phyloP scores from a whole-genome alignment of 2,329 filamentous ascomycete species.

The Beauveria varroae region DNA sequence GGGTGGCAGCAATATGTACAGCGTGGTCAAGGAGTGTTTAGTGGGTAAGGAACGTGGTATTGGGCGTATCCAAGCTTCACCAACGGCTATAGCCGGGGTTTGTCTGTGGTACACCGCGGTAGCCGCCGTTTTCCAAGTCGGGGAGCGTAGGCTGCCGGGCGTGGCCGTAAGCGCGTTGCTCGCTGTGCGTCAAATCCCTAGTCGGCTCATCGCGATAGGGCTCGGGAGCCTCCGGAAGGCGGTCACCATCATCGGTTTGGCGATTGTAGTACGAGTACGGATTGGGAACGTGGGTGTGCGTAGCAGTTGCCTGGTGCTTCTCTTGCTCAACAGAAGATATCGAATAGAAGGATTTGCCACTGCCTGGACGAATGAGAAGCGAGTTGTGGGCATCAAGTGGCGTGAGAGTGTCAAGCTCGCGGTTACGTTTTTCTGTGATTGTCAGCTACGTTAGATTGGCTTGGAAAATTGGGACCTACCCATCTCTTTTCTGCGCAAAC shows the following conservation, averaged over 20 bases:
- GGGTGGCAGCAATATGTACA: conserved; percentile 1
- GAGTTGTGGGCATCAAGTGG: conserved; percentile 83
- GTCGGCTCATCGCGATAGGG: conserved; percentile 2
- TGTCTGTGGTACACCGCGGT: neutral
- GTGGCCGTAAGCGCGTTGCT: neutral
- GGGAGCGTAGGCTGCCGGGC: neutral
- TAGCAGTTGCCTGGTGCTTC: conserved; percentile 21
- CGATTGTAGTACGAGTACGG: conserved; percentile 17
- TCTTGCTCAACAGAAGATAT: conserved; percentile 31
- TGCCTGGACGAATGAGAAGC: conserved; percentile 52
- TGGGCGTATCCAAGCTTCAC: neutral
- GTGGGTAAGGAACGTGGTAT: neutral
- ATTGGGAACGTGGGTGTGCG: conserved; percentile 27
- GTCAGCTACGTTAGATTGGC: conserved; percentile 19
- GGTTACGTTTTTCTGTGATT: conserved; percentile 59
- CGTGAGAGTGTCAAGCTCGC: conserved; percentile 75
- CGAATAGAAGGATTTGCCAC: conserved; percentile 35
- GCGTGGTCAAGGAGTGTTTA: neutral
- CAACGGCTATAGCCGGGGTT: neutral
- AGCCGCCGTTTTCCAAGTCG: neutral
- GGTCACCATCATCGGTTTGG: neutral
- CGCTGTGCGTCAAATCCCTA: neutral
- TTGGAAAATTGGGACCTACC: conserved; percentile 48
- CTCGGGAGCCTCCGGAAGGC: neutral
- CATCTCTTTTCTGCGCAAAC: conserved; percentile 78